Conservation (phyloP, 768 basidiomycete genomes). For the Leccinum longicurvipes region DNA sequence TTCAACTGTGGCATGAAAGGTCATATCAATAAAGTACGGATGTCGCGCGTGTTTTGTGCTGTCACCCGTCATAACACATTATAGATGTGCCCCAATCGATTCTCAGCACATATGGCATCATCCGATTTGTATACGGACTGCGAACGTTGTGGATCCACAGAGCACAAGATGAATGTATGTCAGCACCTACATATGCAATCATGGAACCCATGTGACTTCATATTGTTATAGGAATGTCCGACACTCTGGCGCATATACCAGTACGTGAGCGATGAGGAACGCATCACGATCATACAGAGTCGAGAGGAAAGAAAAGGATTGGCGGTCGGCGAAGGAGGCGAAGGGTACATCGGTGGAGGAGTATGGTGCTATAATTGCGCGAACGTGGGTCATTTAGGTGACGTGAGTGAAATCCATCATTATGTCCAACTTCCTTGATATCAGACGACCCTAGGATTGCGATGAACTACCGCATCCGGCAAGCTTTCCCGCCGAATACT, state of each 20-base stretch:
- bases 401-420: constrained; percentile 46
- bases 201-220: background rate
- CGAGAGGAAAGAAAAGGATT: constrained; percentile 51
- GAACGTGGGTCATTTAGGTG: constrained; percentile 68
- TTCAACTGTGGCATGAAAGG: constrained; percentile 83
- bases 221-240: constrained; percentile 65
- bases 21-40: constrained; percentile 60
- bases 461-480: constrained; percentile 38
- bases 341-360: constrained; percentile 71
- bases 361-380: constrained; percentile 86
- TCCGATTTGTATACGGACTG: constrained; percentile 46
- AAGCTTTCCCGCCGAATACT: constrained; percentile 49
- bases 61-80: background rate
- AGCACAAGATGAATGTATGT: constrained; percentile 63
- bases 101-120: constrained; percentile 18
- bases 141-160: constrained; percentile 63
- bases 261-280: constrained; percentile 58
- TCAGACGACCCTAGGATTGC: constrained; percentile 52
- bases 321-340: constrained; percentile 65
- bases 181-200: background rate
- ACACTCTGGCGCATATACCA: constrained; percentile 79
- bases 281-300: constrained; percentile 37
- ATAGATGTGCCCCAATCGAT: constrained; percentile 72
- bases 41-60: background rate
- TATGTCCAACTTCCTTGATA: background rate